phyloP scores from a whole-genome alignment of 2,329 filamentous ascomycete genomes.

The Colletotrichum incanum region DNA sequence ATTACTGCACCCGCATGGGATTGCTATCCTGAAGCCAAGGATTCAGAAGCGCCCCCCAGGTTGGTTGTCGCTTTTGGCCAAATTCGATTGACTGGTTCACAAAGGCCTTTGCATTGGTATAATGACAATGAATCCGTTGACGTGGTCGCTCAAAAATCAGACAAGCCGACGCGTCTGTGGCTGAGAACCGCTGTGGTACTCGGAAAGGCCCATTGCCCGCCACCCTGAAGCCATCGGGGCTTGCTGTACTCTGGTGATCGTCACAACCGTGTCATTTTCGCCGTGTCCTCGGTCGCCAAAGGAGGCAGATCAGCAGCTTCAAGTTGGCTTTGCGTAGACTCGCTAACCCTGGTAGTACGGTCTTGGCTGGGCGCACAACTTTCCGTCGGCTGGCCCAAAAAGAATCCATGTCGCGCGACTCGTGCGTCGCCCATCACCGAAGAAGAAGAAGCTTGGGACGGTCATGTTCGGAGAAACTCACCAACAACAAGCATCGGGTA shows the following conservation, averaged over 20 bases:
- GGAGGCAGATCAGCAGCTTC: conserved; percentile 26
- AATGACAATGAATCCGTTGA: not conserved
- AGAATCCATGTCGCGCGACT: conserved; percentile 18
- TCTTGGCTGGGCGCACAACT: conserved; percentile 30
- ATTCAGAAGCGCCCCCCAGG: not conserved
- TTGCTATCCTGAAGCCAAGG: not conserved
- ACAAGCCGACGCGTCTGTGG: not conserved
- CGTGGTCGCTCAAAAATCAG: not conserved
- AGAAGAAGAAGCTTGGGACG: not conserved
- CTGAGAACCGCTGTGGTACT: too few relatives aligned
- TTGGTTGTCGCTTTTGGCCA: too few relatives aligned
- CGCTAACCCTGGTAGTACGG: conserved; percentile 21
- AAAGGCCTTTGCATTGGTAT: not conserved
- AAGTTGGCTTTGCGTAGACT: conserved; percentile 29
- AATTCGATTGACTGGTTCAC: not conserved
- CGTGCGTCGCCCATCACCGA: not conserved
- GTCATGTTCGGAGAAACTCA: not conserved
- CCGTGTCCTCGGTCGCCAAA: conserved; percentile 7
- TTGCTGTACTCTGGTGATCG: not conserved
- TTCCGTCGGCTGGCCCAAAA: not conserved
- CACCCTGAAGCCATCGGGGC: not conserved
- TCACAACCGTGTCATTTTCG: too few relatives aligned
- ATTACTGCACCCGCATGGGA: not conserved
- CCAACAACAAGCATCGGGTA: not conserved
- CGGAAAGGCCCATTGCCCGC: not conserved